Evolutionary conservation across 805 yeast genomes (phyloP).

Genomic region (Metschnikowia kofuensis): DNA sequence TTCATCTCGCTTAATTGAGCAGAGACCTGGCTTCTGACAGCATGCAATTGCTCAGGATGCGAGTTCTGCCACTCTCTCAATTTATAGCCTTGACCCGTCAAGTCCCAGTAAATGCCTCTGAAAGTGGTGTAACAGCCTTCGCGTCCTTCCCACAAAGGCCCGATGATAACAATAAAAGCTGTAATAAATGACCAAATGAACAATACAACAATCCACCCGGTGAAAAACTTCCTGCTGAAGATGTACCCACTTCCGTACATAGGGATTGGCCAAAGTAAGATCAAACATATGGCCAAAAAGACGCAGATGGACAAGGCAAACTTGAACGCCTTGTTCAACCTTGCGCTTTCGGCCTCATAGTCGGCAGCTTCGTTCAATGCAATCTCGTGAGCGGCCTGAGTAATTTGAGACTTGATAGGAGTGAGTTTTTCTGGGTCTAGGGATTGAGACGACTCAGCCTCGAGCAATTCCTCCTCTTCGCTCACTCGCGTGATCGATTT

Average conservation of each 20-base stretch:
- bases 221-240: constrained; percentile 72
- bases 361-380: constrained; percentile 22
- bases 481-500: constrained; percentile 63
- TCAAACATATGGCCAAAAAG: constrained; percentile 56
- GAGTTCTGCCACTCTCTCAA: constrained; percentile 70
- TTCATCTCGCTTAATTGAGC: constrained; percentile 19
- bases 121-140: constrained; percentile 58
- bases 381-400: constrained; percentile 39
- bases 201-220: constrained; percentile 85
- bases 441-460: constrained; percentile 26
- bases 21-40: constrained; percentile 61
- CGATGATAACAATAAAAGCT: constrained; percentile 58
- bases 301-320: constrained; percentile 60
- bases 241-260: constrained; percentile 81
- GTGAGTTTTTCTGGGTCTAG: constrained; percentile 26
- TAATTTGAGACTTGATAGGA: constrained; percentile 38
- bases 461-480: constrained; percentile 62
- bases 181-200: constrained; percentile 78
- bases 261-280: constrained; percentile 91
- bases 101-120: constrained; percentile 85
- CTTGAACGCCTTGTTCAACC: constrained; percentile 56
- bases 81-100: constrained; percentile 70
- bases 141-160: constrained; percentile 75
- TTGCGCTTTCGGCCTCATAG: constrained; percentile 47
- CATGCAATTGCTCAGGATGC: constrained; percentile 74